Evolutionary conservation across 805 yeast genomes (phyloP).

Genomic region (Saturnispora dispora): DNA sequence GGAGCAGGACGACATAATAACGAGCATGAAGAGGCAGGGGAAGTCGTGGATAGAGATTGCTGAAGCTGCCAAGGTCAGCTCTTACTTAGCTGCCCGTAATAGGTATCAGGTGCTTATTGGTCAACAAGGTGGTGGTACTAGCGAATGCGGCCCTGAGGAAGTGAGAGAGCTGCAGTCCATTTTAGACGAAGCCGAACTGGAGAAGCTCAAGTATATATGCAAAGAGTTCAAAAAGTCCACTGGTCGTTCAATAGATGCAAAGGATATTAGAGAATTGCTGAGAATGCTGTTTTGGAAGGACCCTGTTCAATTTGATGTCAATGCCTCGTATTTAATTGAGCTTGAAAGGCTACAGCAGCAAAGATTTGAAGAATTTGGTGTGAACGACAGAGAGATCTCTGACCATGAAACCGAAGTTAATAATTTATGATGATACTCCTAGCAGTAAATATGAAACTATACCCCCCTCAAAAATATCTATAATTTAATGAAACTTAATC

Average conservation of each 20-base stretch:
- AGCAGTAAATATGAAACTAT: not conserved
- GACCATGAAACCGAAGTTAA: not conserved
- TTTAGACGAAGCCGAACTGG: slow-evolving; percentile 63
- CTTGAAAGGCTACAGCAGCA: slow-evolving; percentile 27
- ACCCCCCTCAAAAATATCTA: not conserved
- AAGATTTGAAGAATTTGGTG: slow-evolving; percentile 7
- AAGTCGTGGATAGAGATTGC: slow-evolving; percentile 71
- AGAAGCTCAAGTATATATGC: slow-evolving; percentile 60
- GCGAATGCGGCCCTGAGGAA: slow-evolving; percentile 54
- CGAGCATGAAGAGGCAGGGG: slow-evolving; percentile 52
- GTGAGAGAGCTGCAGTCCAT: slow-evolving; percentile 38
- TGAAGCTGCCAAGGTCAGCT: slow-evolving; percentile 50
- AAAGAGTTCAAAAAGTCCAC: slow-evolving; percentile 49
- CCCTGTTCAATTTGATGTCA: slow-evolving; percentile 51
- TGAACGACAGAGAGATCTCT: not conserved
- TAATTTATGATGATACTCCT: not conserved
- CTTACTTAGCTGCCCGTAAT: slow-evolving; percentile 65
- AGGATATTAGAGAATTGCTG: slow-evolving; percentile 47
- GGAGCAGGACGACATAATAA: slow-evolving; percentile 59
- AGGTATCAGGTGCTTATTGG: slow-evolving; percentile 75
- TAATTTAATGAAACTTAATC: not conserved
- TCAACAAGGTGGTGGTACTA: slow-evolving; percentile 69
- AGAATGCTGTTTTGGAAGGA: slow-evolving; percentile 43
- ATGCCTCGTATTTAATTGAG: slow-evolving; percentile 36
- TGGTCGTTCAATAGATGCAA: slow-evolving; percentile 41